These are phyloP conservation scores for Bacterosira constricta DNA, from an alignment of 108 stramenopile species.

Conservation along the genomic window DNA sequence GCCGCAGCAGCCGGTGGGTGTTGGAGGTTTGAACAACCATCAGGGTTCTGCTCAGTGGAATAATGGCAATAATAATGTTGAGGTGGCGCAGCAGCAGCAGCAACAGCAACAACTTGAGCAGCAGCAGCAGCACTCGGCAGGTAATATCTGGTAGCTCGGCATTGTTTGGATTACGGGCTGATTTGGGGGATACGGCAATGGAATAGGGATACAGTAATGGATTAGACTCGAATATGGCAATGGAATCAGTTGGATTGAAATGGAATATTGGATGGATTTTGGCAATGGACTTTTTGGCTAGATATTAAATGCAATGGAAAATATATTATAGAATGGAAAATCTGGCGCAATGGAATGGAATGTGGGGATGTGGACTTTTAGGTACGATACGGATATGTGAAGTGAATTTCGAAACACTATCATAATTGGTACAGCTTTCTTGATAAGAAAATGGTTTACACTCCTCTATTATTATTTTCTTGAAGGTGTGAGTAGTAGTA, in stretches of 20 bases:
- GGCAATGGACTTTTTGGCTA: background rate
- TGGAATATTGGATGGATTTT: background rate
- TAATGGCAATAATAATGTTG: constrained; percentile 17
- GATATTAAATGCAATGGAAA: constrained; percentile 29
- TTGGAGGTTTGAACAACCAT: constrained; percentile 36
- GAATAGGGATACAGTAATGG: constrained; percentile 20
- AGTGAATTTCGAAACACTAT: no score
- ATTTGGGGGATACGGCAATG: constrained; percentile 11
- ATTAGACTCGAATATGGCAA: constrained; percentile 27
- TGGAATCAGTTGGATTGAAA: constrained; percentile 21
- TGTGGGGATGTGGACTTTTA: background rate
- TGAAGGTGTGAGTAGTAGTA: background rate
- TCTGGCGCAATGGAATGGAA: background rate
- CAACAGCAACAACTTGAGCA: constrained; percentile 17
- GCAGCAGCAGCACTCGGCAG: constrained; percentile 33
- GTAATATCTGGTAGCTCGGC: constrained; percentile 30
- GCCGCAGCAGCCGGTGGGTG: constrained; percentile 30
- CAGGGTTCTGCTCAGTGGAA: constrained; percentile 25
- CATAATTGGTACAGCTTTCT: no score
- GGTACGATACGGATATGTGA: no score
- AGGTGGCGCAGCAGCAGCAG: constrained; percentile 17
- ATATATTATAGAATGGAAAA: background rate
- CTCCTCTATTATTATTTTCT: background rate
- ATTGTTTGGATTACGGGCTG: background rate
- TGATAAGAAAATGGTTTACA: background rate